Evolutionary conservation across 2,329 filamentous ascomycete species (phyloP), one percentile per base, ranked within the genome.

Genomic region (Arthroderma sp.): DNA sequence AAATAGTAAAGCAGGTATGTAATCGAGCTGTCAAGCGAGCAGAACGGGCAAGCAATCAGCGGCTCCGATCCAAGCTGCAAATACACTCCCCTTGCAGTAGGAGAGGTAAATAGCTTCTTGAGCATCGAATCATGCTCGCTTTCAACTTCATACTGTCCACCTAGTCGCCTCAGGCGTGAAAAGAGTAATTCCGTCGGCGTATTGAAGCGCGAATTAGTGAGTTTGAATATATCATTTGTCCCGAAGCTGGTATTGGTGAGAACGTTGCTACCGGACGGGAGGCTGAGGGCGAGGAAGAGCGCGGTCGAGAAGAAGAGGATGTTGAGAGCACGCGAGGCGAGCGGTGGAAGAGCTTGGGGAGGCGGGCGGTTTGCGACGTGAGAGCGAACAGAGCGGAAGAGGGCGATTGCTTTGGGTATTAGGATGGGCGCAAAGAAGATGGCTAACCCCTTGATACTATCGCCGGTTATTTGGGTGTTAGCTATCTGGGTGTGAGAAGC

Each of bases 181-280:
- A 95, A 93, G 60, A 97, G 79, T 35, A 94, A 84, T 67, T 91
- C 87, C 43, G 82, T 85, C n/a, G 89, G 84, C 43, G 87, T 91
- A 66, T 90, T 87, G 17, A 97, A 82, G 35, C 91, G 87, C 54
- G 88, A 93, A 58, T 83, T 78, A 0, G 91, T 96, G 17, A 77
- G 71, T 31, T 71, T 67, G 77, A 97, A 95, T 70, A 97, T 76
- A 73, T 96, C 96, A 31, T 65, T 61, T 25, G 63, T 56, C 41
- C 69, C 67, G 23, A 72, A 66, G 62, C 69, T 65, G 3, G 87
- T 86, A 4, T 81, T 76, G 66, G 37, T 28, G 4, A 55, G 25
- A 28, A 55, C 25, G 17, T 41, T 55, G 33, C 17, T 54, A 6
- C 37, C 33, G 31, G 51, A 37, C 0, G 88, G 84, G 0, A 91